Base-by-base conservation (phyloP, 75 land plant genomes). In the Ceratopteris richardii region DNA sequence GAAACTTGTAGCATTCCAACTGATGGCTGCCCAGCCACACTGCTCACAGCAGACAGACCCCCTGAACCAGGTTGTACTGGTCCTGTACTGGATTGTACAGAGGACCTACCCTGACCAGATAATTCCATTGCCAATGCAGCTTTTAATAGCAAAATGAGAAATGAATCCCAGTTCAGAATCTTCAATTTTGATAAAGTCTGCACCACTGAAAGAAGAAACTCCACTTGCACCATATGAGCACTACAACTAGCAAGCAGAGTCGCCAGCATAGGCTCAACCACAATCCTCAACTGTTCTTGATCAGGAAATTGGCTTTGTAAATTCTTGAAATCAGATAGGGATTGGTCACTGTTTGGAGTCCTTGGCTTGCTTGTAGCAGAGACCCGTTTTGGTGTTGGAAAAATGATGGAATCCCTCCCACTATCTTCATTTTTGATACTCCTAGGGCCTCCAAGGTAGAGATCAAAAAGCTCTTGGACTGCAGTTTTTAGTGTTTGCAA, bases 261-360 rank as follows among this genome's bases (percentile, higher is more conserved):
- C 20, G 88, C 77, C 29, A 90, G 69, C 36, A 81, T 82, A 54
- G 92, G 75, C 65, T 95, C 99, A 28, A 91, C 84, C 43, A 80
- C 82, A 24, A 71, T 48, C 52, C 79, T 82, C 33, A 92, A 44
- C 52, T 95, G 99, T 28, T 86, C 90, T 40, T 73, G 85, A 57
- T 95, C 98, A 28, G 65, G 54, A 76, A 89, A 86, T 58, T 85
- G 90, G 36, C 28, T 75, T 52, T 79, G 85, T 14, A 94, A 65
- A 33, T 79, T 90, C 65, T 78, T 77, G 72, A 85, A 94, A 48
- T 94, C 96, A 0, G 63, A 29, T 27, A 81, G 54, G 59, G 90
- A 94, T 55, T 94, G 87, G 61, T 94, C 96, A 56, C 86, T 78
- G 41, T 71, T 76, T n/a, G 98, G 98, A 64, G 86, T 82, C 56